Evolutionary conservation across 257 asterid genomes (phyloP).

Genomic region (Jaltomata sinuosa): DNA sequence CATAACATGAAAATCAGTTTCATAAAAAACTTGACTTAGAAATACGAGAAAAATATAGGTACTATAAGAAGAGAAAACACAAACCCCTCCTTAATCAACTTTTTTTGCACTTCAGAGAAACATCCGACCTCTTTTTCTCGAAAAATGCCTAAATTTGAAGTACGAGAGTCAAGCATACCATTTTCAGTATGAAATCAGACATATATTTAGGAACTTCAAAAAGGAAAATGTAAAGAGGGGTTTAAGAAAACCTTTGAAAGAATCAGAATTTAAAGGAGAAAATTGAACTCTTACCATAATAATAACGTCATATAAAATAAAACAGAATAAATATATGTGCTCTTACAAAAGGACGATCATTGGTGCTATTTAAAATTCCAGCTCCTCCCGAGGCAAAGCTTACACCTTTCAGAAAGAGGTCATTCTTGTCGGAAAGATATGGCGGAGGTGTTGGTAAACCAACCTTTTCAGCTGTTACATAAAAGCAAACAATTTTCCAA

Average conservation of each 20-base stretch:
- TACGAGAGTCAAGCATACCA: neutral
- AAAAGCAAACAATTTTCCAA: neutral
- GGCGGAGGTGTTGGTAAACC: neutral
- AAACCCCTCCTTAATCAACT: neutral
- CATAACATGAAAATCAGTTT: neutral
- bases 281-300: neutral
- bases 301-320: neutral
- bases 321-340: neutral
- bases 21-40: too few species aligned
- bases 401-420: neutral
- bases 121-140: neutral
- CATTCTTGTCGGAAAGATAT: neutral
- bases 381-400: conserved; percentile 5
- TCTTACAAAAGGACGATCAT: neutral
- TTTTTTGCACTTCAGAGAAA: too few species aligned
- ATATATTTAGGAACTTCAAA: neutral
- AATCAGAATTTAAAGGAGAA: neutral
- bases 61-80: neutral
- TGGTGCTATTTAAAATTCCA: conserved; percentile 3
- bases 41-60: too few species aligned
- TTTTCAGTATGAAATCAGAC: neutral
- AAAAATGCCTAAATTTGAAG: neutral
- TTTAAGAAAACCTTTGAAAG: neutral
- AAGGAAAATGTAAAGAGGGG: neutral
- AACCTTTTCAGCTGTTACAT: neutral